Evolutionary conservation across 2,329 filamentous ascomycete species (phyloP).

Genomic region (Aureobasidium sp.): DNA sequence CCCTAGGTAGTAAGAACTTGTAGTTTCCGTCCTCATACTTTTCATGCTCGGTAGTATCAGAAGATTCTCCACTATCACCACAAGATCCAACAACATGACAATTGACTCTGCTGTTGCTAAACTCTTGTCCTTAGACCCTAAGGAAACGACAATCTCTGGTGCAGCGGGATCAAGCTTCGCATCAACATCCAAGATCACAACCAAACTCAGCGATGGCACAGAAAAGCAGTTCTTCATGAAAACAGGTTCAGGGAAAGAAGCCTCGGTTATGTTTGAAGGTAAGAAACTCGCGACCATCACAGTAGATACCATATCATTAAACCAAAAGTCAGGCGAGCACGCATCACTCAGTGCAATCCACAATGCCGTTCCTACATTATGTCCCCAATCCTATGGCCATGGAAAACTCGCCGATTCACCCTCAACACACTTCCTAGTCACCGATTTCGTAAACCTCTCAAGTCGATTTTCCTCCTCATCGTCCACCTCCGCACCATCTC

Average conservation of each 20-base stretch:
- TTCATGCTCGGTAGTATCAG: background rate
- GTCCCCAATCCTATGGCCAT: constrained; percentile 65
- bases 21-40: background rate
- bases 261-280: constrained; percentile 60
- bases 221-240: constrained; percentile 62
- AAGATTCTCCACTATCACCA: background rate
- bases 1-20: background rate
- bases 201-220: constrained; percentile 38
- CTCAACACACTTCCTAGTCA: constrained; percentile 51
- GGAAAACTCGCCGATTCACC: constrained; percentile 46
- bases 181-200: constrained; percentile 54
- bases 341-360: constrained; percentile 77
- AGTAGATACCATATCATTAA: too few species aligned
- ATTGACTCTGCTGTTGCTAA: constrained; percentile 55
- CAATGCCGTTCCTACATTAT: constrained; percentile 60
- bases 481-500: constrained; percentile 36
- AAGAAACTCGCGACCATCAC: too few species aligned
- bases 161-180: constrained; percentile 54
- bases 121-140: constrained; percentile 51
- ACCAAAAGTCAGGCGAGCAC: constrained; percentile 55
- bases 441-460: constrained; percentile 68
- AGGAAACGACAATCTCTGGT: constrained; percentile 45
- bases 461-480: constrained; percentile 22
- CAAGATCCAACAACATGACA: constrained; percentile 28
- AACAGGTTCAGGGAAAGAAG: constrained; percentile 50